Conservation (phyloP, 306 rosid genomes). For the Glycyrrhiza uralensis region DNA sequence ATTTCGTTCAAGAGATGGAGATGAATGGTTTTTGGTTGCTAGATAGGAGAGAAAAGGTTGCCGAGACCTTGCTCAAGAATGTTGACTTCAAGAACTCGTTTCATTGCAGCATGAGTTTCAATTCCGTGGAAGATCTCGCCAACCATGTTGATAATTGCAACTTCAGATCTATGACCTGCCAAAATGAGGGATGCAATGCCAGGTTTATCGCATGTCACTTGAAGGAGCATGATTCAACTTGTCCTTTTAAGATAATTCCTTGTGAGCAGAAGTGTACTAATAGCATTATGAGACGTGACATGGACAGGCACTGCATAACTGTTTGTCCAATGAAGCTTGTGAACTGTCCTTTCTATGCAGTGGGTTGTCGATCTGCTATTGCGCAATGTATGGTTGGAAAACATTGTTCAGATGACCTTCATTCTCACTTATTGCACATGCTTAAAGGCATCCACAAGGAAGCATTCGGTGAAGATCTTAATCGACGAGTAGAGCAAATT, state of each 20-base stretch:
- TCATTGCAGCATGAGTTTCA: slow-evolving; percentile 55
- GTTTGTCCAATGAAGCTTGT: slow-evolving; percentile 85
- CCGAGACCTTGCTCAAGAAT: slow-evolving; percentile 49
- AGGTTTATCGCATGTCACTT: slow-evolving; percentile 49
- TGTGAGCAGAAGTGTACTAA: slow-evolving; percentile 77
- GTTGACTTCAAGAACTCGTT: slow-evolving; percentile 62
- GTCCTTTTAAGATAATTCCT: slow-evolving; percentile 73
- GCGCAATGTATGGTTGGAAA: slow-evolving; percentile 50
- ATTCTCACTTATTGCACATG: slow-evolving; percentile 51
- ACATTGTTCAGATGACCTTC: slow-evolving; percentile 56
- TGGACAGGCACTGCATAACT: slow-evolving; percentile 93
- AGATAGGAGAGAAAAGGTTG: slow-evolving; percentile 55
- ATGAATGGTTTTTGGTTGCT: slow-evolving; percentile 67
- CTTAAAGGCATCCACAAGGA: slow-evolving; percentile 59
- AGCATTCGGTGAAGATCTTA: slow-evolving; percentile 54
- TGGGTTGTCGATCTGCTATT: slow-evolving; percentile 65
- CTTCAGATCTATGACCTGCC: slow-evolving; percentile 50
- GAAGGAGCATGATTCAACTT: slow-evolving; percentile 63
- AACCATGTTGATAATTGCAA: slow-evolving; percentile 49
- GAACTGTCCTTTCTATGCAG: slow-evolving; percentile 69
- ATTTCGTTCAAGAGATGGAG: slow-evolving; percentile 79
- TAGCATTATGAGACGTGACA: slow-evolving; percentile 66
- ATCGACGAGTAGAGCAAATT: slow-evolving; percentile 50
- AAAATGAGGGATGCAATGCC: slow-evolving; percentile 56
- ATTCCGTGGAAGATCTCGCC: slow-evolving; percentile 47